A percentile compares a stretch with the other conserved stretches of the same genome.
These are phyloP conservation scores for Fusarium devonianum DNA, from an alignment of 2,329 filamentous ascomycete genomes.

Conservation along the genomic window DNA sequence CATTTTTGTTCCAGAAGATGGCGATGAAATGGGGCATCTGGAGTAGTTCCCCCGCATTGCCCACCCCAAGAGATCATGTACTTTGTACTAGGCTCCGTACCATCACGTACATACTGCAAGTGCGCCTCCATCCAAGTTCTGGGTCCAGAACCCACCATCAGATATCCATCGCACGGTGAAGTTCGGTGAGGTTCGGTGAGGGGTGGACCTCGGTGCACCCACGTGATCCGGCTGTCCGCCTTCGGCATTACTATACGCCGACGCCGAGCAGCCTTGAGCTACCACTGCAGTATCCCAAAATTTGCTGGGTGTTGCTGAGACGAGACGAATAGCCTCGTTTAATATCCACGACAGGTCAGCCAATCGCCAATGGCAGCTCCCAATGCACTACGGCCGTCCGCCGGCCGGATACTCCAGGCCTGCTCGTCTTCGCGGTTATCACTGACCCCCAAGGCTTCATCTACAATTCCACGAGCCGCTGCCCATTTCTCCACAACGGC, in stretches of 20 bases:
- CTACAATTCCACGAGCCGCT: slow-evolving; percentile 30
- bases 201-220: not conserved
- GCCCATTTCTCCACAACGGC: slow-evolving; percentile 62
- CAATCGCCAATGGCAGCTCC: slow-evolving; percentile 42
- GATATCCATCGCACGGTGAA: slow-evolving; percentile 31
- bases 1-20: slow-evolving; percentile 38
- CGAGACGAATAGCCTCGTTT: slow-evolving; percentile 29
- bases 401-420: slow-evolving; percentile 35
- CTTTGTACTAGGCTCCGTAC: slow-evolving; percentile 43
- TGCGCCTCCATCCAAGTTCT: slow-evolving; percentile 34
- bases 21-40: slow-evolving; percentile 40
- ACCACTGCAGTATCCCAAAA: slow-evolving; percentile 19
- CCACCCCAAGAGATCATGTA: slow-evolving; percentile 36
- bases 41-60: slow-evolving; percentile 41
- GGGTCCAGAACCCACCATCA: slow-evolving; percentile 22
- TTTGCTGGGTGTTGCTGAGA: slow-evolving; percentile 30
- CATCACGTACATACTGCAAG: slow-evolving; percentile 37
- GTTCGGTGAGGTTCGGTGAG: slow-evolving; percentile 22
- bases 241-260: slow-evolving; percentile 29
- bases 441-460: slow-evolving; percentile 14
- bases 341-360: slow-evolving; percentile 27
- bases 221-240: not conserved
- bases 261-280: slow-evolving; percentile 12
- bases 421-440: slow-evolving; percentile 21
- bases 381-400: slow-evolving; percentile 40